Evolutionary conservation across 306 rosid genomes (phyloP), one percentile per base, ranked within the genome.

Genomic region (Glycine soja): DNA sequence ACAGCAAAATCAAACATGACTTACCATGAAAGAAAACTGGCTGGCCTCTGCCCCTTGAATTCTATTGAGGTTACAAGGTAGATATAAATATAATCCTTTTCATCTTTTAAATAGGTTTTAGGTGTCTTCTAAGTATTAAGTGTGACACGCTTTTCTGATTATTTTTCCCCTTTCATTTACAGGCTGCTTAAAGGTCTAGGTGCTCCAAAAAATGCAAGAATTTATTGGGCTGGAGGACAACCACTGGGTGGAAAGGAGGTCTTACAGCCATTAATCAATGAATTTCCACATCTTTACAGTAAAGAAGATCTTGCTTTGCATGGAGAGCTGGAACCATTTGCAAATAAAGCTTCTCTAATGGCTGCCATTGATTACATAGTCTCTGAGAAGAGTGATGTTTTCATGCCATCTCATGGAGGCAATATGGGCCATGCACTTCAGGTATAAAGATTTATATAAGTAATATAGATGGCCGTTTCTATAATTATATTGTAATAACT

Each of bases 401-500:
- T 95, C 96, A 90, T 95, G 98, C 98, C 98, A 45, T 93, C 98
- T 73, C 99, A 95, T 84, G 99, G 98, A 54, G 99, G 99, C 71
- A 95, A 95, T 75, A 95, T 95, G 99, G 98, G 97, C 54, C 99
- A 93, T 81, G 99, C 97, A 13, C 54, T 95, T 68, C 99, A 95
- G 97, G 99, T 95, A 89, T 24, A 24, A 19, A 87, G 75, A 70
- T 70, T 70, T 5, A 19, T 24, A 24, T 53, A 53, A 5, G 18
- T 2, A 54, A 77, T 40, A 36, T 19, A 30, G 40, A 5, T 58
- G 54, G 16, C 5, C 45, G 14, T 48, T 42, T 77, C 54, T 45
- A 62, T 36, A 10, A 69, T 63, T 64, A 2, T 51, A 8, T 42
- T 30, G 16, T 34, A 63, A 15, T 52, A 16, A 56, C 56, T 50